Evolutionary conservation across 2,329 filamentous ascomycete genomes (phyloP).

Genomic region (Aspergillus nomiae): DNA sequence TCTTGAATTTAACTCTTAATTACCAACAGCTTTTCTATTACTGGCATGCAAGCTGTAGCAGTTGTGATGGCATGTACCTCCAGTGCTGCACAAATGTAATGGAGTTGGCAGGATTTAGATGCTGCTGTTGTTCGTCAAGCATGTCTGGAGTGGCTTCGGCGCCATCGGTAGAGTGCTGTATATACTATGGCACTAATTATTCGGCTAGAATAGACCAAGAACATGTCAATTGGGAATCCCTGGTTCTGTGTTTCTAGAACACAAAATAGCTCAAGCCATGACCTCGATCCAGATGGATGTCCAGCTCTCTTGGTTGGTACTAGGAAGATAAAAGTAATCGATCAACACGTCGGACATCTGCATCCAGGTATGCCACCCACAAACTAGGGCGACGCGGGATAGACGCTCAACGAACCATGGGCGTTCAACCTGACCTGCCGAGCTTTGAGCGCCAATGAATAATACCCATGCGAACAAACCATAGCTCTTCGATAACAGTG

Average conservation of each 20-base stretch:
- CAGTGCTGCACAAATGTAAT: not conserved
- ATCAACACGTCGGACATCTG: slow-evolving; percentile 28
- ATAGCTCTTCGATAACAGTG: slow-evolving; percentile 20
- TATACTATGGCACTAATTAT: not conserved
- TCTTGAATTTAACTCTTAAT: no score
- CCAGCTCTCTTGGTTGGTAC: slow-evolving; percentile 29
- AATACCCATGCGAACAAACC: slow-evolving; percentile 35
- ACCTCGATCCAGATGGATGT: slow-evolving; percentile 34
- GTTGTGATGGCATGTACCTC: not conserved
- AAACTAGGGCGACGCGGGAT: slow-evolving; percentile 25
- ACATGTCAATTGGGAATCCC: not conserved
- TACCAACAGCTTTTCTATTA: no score
- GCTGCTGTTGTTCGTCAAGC: not conserved
- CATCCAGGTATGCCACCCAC: slow-evolving; percentile 33
- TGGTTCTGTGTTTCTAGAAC: not conserved
- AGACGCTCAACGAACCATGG: slow-evolving; percentile 35
- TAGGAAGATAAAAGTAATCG: slow-evolving; percentile 32
- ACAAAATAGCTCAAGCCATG: slow-evolving; percentile 15
- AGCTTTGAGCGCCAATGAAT: slow-evolving; percentile 37
- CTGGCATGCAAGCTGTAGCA: no score
- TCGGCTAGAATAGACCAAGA: not conserved
- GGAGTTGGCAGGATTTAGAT: not conserved
- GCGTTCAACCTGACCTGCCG: slow-evolving; percentile 29
- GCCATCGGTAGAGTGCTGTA: not conserved
- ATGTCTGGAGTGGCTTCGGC: not conserved